Evolutionary conservation across 257 asterid genomes (phyloP).

Genomic region (Solanum gandarillasii): DNA sequence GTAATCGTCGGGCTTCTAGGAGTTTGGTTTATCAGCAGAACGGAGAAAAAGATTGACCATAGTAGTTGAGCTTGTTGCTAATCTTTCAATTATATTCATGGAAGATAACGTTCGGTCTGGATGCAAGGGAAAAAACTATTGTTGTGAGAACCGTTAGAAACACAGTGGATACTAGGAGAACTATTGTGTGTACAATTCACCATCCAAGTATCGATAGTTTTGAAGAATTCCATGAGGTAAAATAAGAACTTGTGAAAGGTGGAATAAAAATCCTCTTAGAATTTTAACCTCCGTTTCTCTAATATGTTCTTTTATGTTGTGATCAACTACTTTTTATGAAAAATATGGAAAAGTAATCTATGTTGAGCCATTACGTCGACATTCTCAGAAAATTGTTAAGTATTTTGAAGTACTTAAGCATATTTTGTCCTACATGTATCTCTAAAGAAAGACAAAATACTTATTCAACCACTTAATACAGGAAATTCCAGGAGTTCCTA

Average conservation of each 20-base stretch:
- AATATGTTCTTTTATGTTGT: neutral
- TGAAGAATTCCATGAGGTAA: slow-evolving; percentile 66
- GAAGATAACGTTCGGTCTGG: slow-evolving; percentile 70
- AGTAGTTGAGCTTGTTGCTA: slow-evolving; percentile 68
- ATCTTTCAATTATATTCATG: slow-evolving; percentile 36
- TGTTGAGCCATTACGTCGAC: no score
- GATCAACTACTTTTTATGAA: slow-evolving; percentile 56
- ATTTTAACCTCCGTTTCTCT: neutral
- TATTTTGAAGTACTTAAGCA: slow-evolving; percentile 44
- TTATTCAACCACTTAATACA: no score
- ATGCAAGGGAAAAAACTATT: slow-evolving; percentile 72
- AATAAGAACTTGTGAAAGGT: neutral
- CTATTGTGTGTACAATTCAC: slow-evolving; percentile 74
- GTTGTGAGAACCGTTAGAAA: slow-evolving; percentile 56
- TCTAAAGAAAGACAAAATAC: neutral
- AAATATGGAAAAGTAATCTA: slow-evolving; percentile 46
- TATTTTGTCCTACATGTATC: neutral
- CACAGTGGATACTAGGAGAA: slow-evolving; percentile 24
- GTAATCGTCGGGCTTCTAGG: slow-evolving; percentile 65
- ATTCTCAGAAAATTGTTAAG: slow-evolving; percentile 35
- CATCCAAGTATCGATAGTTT: slow-evolving; percentile 69
- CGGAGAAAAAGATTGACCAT: slow-evolving; percentile 58
- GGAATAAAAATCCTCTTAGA: neutral
- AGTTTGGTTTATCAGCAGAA: slow-evolving; percentile 56
- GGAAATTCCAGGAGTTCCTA: slow-evolving; percentile 28